A percentile compares a stretch with the other conserved stretches of the same genome.
Conservation (phyloP, 331 rosid species). For the Quercus phellos region DNA sequence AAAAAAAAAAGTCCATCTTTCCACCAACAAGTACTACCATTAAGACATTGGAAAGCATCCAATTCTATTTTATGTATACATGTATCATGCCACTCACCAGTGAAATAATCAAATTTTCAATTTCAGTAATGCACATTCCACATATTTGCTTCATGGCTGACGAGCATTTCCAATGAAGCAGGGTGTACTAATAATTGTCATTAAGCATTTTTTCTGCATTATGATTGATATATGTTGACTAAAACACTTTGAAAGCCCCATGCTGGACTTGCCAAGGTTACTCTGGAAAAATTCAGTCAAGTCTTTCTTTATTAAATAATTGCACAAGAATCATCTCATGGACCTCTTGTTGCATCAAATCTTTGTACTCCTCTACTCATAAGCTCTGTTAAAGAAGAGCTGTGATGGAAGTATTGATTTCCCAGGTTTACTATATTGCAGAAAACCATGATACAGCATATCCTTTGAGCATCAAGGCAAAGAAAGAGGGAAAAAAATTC, state of each 20-base stretch:
- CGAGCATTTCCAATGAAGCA: background rate
- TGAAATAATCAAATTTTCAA: background rate
- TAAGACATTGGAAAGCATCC: background rate
- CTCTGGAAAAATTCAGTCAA: background rate
- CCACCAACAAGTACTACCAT: background rate
- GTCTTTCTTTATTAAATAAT: background rate
- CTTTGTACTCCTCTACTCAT: background rate
- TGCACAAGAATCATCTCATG: background rate
- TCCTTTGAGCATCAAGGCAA: conserved; percentile 8
- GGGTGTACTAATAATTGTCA: background rate
- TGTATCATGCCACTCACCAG: background rate
- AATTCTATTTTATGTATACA: background rate
- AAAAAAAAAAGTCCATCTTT: background rate
- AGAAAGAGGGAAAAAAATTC: conserved; percentile 12
- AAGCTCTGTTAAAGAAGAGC: background rate
- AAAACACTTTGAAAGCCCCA: background rate
- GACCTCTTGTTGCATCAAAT: background rate
- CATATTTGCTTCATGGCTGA: background rate
- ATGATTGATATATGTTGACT: background rate
- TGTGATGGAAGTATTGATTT: background rate
- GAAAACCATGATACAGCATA: background rate
- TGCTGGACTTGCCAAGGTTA: background rate
- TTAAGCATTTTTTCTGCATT: background rate
- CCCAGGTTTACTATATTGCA: background rate
- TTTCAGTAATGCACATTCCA: background rate